Evolutionary conservation across 805 yeast genomes (phyloP), one percentile per base, ranked within the genome.

Genomic region (Nakazawaea ambrosiae): DNA sequence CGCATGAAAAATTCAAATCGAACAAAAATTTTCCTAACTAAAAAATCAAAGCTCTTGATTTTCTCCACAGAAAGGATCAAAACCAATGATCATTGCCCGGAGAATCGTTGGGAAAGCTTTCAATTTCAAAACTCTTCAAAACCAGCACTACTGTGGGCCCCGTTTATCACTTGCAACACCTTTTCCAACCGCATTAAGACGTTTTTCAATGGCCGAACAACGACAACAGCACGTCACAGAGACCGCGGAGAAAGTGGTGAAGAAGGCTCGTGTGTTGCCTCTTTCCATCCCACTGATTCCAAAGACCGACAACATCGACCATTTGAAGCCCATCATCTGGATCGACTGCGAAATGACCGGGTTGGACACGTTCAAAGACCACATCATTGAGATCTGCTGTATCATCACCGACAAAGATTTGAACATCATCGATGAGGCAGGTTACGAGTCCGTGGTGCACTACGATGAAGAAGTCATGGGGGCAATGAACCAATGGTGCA

Each of bases 341-440:
- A 70, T 92, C 14, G 98, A 92, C 61, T 92, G 97, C 60, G 98
- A 92, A 57, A 92, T 92, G 98, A 92, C 99, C 0, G 99, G 99
- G 0, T 63, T 92, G 27, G 82, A 90, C 49, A 77, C 79, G n/a
- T 57, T 61, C 33, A 66, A 69, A n/a, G 97, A 92, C 55, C 76
- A 73, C 41, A 89, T 92, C 48, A 84, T 92, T 42, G 98, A 92
- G 58, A 79, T 92, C 20, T 86, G 96, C 55, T 88, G 96, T 55
- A 63, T 90, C 27, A 67, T 92, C 32, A 92, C 99, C 2, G 95
- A 90, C 51, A 87, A 84, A 8, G 63, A 86, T 42, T 67, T 92
- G 43, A 74, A 83, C 37, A 49, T 85, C 3, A 61, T 87, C 1
- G 94, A 86, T 39, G 68, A 68, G 17, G 49, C 58, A 4, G 95